These are phyloP conservation scores for Bacidia rubella DNA, from an alignment of 495 filamentous ascomycete species.

Conservation along the genomic window DNA sequence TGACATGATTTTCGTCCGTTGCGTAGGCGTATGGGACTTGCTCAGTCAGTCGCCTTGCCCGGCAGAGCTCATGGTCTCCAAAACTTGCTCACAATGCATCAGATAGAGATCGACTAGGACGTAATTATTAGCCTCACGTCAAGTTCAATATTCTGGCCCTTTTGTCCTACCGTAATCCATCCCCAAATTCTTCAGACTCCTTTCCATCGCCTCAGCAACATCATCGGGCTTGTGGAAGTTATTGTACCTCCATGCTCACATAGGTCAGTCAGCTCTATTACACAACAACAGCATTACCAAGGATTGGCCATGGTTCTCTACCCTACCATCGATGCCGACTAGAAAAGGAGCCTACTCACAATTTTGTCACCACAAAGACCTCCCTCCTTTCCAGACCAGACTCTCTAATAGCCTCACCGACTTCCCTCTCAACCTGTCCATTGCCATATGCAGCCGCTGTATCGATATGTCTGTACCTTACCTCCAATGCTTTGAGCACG, in stretches of 20 bases:
- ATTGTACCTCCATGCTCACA: not conserved
- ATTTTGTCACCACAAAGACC: too few species aligned
- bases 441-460: slow-evolving; percentile 55
- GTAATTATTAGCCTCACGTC: too few species aligned
- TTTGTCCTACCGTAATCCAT: not conserved
- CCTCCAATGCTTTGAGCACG: slow-evolving; percentile 30
- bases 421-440: slow-evolving; percentile 34
- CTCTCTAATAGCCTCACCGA: slow-evolving; percentile 44
- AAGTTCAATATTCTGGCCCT: too few species aligned
- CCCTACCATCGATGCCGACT: too few species aligned
- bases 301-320: too few species aligned
- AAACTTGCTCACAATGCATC: not conserved
- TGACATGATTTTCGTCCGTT: too few species aligned
- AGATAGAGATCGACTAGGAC: not conserved
- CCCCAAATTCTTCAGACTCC: not conserved
- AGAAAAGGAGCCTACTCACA: too few species aligned
- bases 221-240: slow-evolving; percentile 1
- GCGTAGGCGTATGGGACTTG: too few species aligned
- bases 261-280: too few species aligned
- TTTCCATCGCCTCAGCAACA: not conserved
- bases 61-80: too few species aligned
- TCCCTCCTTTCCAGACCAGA: slow-evolving; percentile 44
- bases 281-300: too few species aligned
- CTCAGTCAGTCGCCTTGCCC: too few species aligned
- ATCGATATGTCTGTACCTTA: slow-evolving; percentile 56